phyloP scores from a whole-genome alignment of 148 eudicot species.

The Vaccinium corymbosum region DNA sequence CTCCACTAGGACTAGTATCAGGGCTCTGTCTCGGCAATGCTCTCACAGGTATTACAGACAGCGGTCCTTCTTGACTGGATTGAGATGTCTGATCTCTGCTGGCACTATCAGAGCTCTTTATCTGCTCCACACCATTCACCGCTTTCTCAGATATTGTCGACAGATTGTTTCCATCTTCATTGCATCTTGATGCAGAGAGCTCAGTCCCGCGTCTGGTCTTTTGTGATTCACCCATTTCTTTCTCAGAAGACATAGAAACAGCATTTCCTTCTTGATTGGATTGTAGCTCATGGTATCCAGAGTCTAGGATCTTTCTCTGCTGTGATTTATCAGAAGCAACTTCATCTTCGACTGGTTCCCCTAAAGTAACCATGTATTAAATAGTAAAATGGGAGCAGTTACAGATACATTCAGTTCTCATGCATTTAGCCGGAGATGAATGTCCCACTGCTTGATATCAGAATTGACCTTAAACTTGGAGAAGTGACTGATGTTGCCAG shows the following conservation, averaged over 20 bases:
- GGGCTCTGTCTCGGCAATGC: slow-evolving; percentile 32
- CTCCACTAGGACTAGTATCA: slow-evolving; percentile 23
- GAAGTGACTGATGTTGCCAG: slow-evolving; percentile 3
- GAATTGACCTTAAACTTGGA: slow-evolving; percentile 10
- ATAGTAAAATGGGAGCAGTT: slow-evolving; percentile 7
- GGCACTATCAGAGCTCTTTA: slow-evolving; percentile 32
- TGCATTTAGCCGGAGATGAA: not conserved
- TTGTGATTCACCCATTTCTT: slow-evolving; percentile 31
- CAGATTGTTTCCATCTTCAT: slow-evolving; percentile 29
- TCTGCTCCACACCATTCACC: slow-evolving; percentile 25
- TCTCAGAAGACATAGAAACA: slow-evolving; percentile 31
- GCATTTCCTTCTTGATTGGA: slow-evolving; percentile 33
- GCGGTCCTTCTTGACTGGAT: slow-evolving; percentile 35
- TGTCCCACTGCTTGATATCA: not conserved
- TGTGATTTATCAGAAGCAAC: slow-evolving; percentile 31
- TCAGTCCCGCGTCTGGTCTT: slow-evolving; percentile 19
- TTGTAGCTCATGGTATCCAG: slow-evolving; percentile 24
- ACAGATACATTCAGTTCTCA: slow-evolving; percentile 10
- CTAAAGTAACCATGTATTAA: slow-evolving; percentile 39
- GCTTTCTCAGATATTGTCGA: slow-evolving; percentile 38
- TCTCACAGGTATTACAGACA: slow-evolving; percentile 34
- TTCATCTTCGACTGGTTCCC: slow-evolving; percentile 32
- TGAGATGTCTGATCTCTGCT: slow-evolving; percentile 16
- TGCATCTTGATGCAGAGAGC: slow-evolving; percentile 27
- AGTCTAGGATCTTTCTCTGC: slow-evolving; percentile 30